Evolutionary conservation across 305 asterid species (phyloP), one percentile per base, ranked within the genome.

Genomic region (Fraxinus latifolia): DNA sequence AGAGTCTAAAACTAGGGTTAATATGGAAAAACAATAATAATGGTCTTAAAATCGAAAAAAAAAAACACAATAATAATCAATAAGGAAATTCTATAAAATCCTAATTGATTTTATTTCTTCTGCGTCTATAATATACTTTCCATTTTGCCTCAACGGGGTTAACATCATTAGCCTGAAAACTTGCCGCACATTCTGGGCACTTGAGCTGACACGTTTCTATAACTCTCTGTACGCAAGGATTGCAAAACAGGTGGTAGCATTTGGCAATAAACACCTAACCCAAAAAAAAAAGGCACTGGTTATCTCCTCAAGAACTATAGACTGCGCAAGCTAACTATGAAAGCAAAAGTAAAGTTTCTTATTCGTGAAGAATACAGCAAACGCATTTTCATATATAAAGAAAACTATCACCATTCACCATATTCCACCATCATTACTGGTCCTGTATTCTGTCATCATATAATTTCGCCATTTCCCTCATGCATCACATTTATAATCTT

Each of bases 161-260:
- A 65, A 94, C 95, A 58, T 96, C 98, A 81, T 91, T 96, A 82
- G 89, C 91, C 77, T 92, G 96, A 83, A 96, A 96, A 85, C 95
- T 94, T 80, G 94, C 90, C n/a, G 93, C 87, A 90, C 99, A 96
- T 17, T 89, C 91, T 25, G 98, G 99, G 87, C 99, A 96, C 89
- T 91, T 96, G 86, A 98, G 98, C 34, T 90, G 97, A 53, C 98
- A 94, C 0, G 91, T 78, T 78, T 92, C 97, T 71, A 92, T 85
- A 33, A 94, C 79, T 84, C 87, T 89, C 85, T 90, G 98, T 71
- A 96, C 82, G 82, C 99, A 96, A 67, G 94, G 92, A 86, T 90
- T 91, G 90, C 99, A 96, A 84, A 94, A 94, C 12, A 96, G 93
- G 91, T 96, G 99, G 88, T 85, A 96, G 91, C 99, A 96, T 91